A percentile compares a stretch with the other conserved stretches of the same genome.
Evolutionary conservation across 1,139 yeast genomes (phyloP).

Genomic region (Protomyces pachydermus): DNA sequence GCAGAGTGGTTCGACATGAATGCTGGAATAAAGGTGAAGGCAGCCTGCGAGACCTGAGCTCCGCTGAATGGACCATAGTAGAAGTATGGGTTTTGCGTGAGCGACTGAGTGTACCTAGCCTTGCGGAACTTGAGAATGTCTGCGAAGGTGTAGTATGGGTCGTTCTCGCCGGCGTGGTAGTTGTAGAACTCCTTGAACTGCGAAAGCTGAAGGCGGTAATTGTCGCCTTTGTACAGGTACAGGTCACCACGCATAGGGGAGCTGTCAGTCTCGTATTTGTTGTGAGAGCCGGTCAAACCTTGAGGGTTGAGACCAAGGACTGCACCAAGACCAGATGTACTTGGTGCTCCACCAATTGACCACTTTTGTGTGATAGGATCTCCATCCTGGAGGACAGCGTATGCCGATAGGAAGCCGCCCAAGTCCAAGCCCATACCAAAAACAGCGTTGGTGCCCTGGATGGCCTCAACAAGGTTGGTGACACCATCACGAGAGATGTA

Average conservation of each 20-base stretch:
- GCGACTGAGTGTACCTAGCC: constrained; percentile 14
- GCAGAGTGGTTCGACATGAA: constrained; percentile 27
- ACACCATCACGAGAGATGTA: constrained; percentile 15
- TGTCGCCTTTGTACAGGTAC: constrained; percentile 17
- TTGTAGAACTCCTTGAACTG: constrained; percentile 20
- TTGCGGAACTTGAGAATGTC: constrained; percentile 16
- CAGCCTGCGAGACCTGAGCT: constrained; percentile 13
- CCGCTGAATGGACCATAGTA: constrained; percentile 22
- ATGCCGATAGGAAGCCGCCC: constrained; percentile 16
- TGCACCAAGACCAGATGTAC: neutral
- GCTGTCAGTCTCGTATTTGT: constrained; percentile 26
- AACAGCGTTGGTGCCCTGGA: constrained; percentile 11
- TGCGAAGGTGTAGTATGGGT: constrained; percentile 3
- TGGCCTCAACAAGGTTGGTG: constrained; percentile 16
- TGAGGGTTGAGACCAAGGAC: neutral
- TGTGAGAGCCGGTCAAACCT: constrained; percentile 21
- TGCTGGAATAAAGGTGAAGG: constrained; percentile 22
- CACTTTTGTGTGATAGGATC: constrained; percentile 8
- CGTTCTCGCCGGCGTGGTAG: constrained; percentile 11
- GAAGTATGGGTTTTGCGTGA: constrained; percentile 19
- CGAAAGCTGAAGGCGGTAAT: constrained; percentile 11
- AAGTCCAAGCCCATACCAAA: constrained; percentile 21
- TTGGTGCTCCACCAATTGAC: constrained; percentile 18
- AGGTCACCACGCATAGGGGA: constrained; percentile 23
- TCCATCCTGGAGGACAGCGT: constrained; percentile 14